Base-by-base conservation (phyloP, 371 early-diverging fungal genomes). In the Circinella minor region DNA sequence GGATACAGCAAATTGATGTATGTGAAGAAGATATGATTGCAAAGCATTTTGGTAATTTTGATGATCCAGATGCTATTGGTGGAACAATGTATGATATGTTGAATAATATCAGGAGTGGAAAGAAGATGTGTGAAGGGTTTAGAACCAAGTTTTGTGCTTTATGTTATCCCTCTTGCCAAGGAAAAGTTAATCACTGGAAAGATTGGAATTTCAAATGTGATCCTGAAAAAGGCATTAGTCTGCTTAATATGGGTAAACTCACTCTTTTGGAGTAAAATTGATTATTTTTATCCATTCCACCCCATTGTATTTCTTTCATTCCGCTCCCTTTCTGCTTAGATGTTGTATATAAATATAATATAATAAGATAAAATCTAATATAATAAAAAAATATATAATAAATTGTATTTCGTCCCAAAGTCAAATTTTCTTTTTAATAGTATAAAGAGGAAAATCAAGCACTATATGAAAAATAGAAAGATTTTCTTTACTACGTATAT, bases 1-100 rank as follows among this genome's bases (percentile, higher is more conserved):
- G 89, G 17, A 88, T 88, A 59, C 89, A 88, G 48, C 87, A 87
- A n/a, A 87, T 87, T 36, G 85, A 87, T 76, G 87, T 85, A 0
- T 88, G 89, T 39, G 89, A 88, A 34, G 85, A 88, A 38, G 86
- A 87, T 39, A 77, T 88, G 82, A 85, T 88, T 75, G 89, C 85
- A 20, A 88, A 88, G 38, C 87, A 87, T 54, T 89, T 89, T 75
- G 89, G 86, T 61, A 85, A 85, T 55, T 86, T 86, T 64, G 73
- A 77, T 18, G 85, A 83, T 60, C 71, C 77, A 18, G 80, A 78
- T 48, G 83, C 83, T 0, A 87, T 89, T 79, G 84, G 86, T 15
- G 86, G 85, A 15, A 80, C 86, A 4, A 88, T 88, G 81, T 80
- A 87, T 57, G 80, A 81, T 65, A 89, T 89, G 80, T 65, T 86